Base-by-base conservation (phyloP, 306 rosid genomes). In the Quillaja saponaria region DNA sequence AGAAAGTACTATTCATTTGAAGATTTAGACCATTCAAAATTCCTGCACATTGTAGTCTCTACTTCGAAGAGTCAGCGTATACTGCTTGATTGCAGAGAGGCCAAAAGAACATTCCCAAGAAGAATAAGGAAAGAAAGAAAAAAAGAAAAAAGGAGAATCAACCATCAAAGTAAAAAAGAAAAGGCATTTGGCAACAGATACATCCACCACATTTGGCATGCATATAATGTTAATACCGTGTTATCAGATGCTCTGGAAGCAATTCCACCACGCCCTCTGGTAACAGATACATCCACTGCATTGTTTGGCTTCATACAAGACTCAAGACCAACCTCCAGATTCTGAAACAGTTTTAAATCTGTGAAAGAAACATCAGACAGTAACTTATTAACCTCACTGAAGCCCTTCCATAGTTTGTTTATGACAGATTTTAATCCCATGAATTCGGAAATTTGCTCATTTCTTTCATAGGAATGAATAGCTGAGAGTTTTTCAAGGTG, bases 401-500 rank as follows among this genome's bases (percentile, higher is more conserved):
- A 81, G 42, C 81, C 75, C 74, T 73, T 74, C 76, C 78, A 79
- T 52, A 87, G 82, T 78, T 72, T 82, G 72, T 78, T 82, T 67
- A 89, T 54, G 68, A 52, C 57, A 74, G 96, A 85, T 74, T 80
- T 87, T 18, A 92, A 69, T 55, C 61, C 90, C 68, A 70, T 71
- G 49, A 87, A 70, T 76, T 89, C 85, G 64, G 87, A 73, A 53
- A 76, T 55, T 69, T 81, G 82, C 65, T 66, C 74, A 69, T 75
- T 74, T 58, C 76, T 85, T 63, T 78, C 95, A 72, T 74, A 72
- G 37, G 73, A 74, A 39, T 49, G 84, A 66, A 73, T 55, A 67
- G 76, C 45, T 49, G 95, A 80, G 49, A 86, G 71, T 75, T 76
- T 83, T 51, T 86, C 91, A 68, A 87, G 83, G 57, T 44, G 81